Conservation (phyloP, 2,329 filamentous ascomycete species). For the Hawksworthiomyces lignivorus region DNA sequence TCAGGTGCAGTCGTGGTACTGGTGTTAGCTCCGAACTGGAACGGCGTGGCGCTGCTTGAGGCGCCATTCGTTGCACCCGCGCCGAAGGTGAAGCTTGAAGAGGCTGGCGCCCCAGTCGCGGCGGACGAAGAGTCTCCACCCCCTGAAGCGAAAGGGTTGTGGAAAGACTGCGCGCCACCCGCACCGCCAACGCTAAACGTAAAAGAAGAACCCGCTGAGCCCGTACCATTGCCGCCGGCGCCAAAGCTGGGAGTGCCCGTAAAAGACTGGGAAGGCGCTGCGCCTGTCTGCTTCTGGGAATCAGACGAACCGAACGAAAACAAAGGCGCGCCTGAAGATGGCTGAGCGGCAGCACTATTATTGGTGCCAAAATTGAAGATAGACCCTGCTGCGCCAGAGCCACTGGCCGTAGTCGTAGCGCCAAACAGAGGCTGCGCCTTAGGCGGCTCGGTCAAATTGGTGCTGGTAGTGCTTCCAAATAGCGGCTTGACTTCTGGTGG, state of each 20-base stretch:
- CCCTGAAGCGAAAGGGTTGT: conserved; percentile 30
- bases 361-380: conserved; percentile 12
- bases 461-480: too few species aligned
- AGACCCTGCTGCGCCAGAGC: neutral
- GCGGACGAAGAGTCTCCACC: conserved; percentile 14
- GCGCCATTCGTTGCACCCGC: conserved; percentile 11
- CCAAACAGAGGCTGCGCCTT: too few species aligned
- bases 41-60: conserved; percentile 14
- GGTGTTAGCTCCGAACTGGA: conserved; percentile 15
- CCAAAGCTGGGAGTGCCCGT: conserved; percentile 12
- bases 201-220: conserved; percentile 25
- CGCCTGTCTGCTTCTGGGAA: neutral
- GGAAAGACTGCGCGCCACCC: conserved; percentile 24
- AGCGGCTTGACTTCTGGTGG: too few species aligned
- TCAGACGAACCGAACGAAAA: conserved; percentile 11
- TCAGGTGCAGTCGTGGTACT: too few species aligned
- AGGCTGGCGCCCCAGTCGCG: too few species aligned
- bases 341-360: neutral
- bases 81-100: conserved; percentile 33
- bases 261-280: neutral
- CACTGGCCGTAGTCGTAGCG: neutral
- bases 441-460: too few species aligned
- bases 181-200: conserved; percentile 30
- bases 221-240: conserved; percentile 9
- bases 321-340: neutral